Percentiles rank a stretch among this genome's conserved stretches.
Conservation (phyloP, 768 basidiomycete genomes). For the Mycena latifolia region DNA sequence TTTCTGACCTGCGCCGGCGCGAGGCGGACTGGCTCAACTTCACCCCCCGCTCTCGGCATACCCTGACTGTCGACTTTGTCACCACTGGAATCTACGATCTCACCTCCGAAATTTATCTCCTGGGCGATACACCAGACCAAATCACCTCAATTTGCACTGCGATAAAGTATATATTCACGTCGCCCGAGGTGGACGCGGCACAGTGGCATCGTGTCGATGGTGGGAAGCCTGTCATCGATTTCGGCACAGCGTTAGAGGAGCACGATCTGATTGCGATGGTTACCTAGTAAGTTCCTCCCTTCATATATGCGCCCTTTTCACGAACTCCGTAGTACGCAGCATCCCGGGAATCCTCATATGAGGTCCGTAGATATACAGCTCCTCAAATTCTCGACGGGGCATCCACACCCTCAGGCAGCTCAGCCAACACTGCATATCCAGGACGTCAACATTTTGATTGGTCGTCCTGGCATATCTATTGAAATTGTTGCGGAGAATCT, state of each 20-base stretch:
- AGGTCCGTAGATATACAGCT: slow-evolving; percentile 13
- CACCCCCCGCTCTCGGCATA: not conserved
- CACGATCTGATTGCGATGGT: slow-evolving; percentile 33
- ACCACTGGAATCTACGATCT: slow-evolving; percentile 18
- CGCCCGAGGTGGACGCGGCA: not conserved
- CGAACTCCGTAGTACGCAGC: not conserved
- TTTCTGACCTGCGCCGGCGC: not conserved
- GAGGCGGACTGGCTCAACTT: slow-evolving; percentile 22
- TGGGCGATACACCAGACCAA: not conserved
- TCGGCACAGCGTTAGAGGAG: slow-evolving; percentile 28
- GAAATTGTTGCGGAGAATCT: slow-evolving; percentile 23
- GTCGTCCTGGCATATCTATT: slow-evolving; percentile 4
- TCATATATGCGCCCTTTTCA: not conserved
- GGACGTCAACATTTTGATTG: not conserved
- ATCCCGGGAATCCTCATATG: not conserved
- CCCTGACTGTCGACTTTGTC: not conserved
- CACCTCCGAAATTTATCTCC: slow-evolving; percentile 4
- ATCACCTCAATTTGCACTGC: not conserved
- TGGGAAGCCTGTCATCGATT: slow-evolving; percentile 24
- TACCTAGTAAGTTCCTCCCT: slow-evolving; percentile 12
- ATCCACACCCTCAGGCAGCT: slow-evolving; percentile 11
- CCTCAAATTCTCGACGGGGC: slow-evolving; percentile 22
- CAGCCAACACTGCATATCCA: slow-evolving; percentile 9
- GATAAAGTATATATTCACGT: slow-evolving; percentile 13
- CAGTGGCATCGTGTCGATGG: slow-evolving; percentile 9